Conservation (phyloP, 345 rosid species). For the Pistacia atlantica region DNA sequence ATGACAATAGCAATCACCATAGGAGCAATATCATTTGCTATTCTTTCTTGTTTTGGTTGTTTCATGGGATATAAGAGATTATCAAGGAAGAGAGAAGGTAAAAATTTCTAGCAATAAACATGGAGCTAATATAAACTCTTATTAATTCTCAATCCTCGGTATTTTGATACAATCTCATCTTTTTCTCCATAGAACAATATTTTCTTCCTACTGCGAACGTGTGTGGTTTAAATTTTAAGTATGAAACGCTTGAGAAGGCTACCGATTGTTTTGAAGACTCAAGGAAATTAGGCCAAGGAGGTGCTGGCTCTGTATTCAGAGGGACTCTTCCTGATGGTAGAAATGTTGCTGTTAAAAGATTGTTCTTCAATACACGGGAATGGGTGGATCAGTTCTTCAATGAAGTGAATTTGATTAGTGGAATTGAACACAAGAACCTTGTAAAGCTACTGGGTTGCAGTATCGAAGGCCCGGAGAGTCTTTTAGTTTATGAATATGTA, state of each 20-base stretch:
- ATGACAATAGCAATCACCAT: constrained; percentile 3
- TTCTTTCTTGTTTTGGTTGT: constrained; percentile 45
- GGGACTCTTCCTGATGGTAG: constrained; percentile 76
- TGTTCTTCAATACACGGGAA: constrained; percentile 60
- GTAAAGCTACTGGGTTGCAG: constrained; percentile 80
- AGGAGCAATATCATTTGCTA: constrained; percentile 25
- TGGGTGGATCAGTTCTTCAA: constrained; percentile 89
- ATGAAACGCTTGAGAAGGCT: constrained; percentile 70
- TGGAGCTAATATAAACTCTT: background rate
- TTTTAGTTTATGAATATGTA: constrained; percentile 78
- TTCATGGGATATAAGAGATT: constrained; percentile 45
- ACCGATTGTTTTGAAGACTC: constrained; percentile 57
- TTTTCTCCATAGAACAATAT: constrained; percentile 18
- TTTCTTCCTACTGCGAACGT: constrained; percentile 5
- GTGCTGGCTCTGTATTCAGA: constrained; percentile 77
- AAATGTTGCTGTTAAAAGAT: constrained; percentile 65
- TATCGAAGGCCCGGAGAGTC: constrained; percentile 87
- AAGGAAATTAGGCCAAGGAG: constrained; percentile 82
- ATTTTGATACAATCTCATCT: constrained; percentile 1
- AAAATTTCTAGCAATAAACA: background rate
- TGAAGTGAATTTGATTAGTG: constrained; percentile 72
- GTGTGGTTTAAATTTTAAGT: constrained; percentile 50
- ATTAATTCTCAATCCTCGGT: background rate
- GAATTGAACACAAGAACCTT: constrained; percentile 66
- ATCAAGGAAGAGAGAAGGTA: constrained; percentile 38